Conservation (phyloP, 2,329 filamentous ascomycete species). For the Trichoderma sp. region DNA sequence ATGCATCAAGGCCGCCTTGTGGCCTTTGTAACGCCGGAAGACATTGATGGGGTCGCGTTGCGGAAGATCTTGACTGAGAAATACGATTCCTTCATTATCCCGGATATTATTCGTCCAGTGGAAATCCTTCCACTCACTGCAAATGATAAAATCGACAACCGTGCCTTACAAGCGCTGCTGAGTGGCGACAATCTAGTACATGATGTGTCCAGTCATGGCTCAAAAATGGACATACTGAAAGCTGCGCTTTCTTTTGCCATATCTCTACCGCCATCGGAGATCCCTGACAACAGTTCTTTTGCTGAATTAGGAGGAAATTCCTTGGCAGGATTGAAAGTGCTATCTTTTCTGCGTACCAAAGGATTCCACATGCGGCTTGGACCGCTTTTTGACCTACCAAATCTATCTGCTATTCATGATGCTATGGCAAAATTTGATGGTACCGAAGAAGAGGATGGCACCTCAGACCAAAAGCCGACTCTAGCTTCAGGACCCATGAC, state of each 20-base stretch:
- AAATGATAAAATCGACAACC: neutral
- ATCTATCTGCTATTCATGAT: neutral
- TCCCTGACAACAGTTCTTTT: neutral
- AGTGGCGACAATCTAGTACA: neutral
- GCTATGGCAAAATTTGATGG: neutral
- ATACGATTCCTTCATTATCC: neutral
- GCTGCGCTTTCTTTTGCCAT: neutral
- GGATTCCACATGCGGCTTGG: neutral
- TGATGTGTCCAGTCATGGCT: neutral
- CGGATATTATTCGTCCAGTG: neutral
- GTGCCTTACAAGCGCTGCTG: neutral
- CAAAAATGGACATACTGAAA: neutral
- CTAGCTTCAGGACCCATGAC: neutral
- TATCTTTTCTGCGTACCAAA: neutral
- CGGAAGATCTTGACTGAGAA: neutral
- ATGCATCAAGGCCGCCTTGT: neutral
- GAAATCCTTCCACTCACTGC: neutral
- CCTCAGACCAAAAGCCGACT: neutral
- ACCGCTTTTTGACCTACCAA: neutral
- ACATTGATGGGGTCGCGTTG: neutral
- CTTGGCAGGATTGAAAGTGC: neutral
- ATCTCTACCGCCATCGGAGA: neutral
- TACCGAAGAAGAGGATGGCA: neutral
- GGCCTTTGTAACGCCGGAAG: neutral
- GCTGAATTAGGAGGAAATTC: neutral